Percentiles rank a stretch among this genome's conserved stretches.
phyloP scores from a whole-genome alignment of 352 stramenopile genomes.

The Peronosclerospora sorghi region DNA sequence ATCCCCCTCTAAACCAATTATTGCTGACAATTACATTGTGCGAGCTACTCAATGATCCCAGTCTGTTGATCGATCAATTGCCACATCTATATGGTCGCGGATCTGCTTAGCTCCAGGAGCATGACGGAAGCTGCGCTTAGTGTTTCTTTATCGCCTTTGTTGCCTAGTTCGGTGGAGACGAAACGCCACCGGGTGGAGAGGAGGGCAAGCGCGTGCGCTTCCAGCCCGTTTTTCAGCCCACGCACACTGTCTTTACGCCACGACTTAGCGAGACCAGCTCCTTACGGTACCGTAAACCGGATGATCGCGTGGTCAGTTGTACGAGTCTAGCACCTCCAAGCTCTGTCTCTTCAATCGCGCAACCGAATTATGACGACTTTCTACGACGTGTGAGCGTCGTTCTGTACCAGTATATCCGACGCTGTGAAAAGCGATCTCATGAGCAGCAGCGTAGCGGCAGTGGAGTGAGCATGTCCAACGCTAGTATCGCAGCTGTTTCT shows the following conservation, averaged over 20 bases:
- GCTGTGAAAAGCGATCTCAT: constrained; percentile 70
- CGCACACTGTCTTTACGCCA: constrained; percentile 78
- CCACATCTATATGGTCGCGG: constrained; percentile 40
- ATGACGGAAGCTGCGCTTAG: constrained; percentile 45
- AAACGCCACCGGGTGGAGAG: constrained; percentile 9
- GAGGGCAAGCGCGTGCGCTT: constrained; percentile 58
- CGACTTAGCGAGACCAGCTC: constrained; percentile 49
- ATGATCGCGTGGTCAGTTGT: constrained; percentile 54
- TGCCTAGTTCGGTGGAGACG: constrained; percentile 68
- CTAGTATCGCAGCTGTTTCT: constrained; percentile 15
- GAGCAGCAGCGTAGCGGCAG: constrained; percentile 38
- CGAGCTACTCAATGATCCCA: no score
- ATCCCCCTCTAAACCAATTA: no score
- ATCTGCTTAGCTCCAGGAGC: constrained; percentile 19
- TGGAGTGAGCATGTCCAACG: constrained; percentile 5
- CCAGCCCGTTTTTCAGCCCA: constrained; percentile 61
- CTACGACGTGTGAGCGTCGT: constrained; percentile 81
- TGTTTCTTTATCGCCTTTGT: constrained; percentile 66
- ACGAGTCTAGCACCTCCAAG: constrained; percentile 54
- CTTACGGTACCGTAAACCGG: constrained; percentile 72
- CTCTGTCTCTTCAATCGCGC: constrained; percentile 69
- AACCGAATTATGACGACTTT: constrained; percentile 88
- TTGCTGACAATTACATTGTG: no score
- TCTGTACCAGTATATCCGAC: constrained; percentile 82
- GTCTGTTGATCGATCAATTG: no score